A percentile compares a stretch with the other conserved stretches of the same genome.
phyloP scores from a whole-genome alignment of 345 rosid genomes.

The Euphorbia peplus region DNA sequence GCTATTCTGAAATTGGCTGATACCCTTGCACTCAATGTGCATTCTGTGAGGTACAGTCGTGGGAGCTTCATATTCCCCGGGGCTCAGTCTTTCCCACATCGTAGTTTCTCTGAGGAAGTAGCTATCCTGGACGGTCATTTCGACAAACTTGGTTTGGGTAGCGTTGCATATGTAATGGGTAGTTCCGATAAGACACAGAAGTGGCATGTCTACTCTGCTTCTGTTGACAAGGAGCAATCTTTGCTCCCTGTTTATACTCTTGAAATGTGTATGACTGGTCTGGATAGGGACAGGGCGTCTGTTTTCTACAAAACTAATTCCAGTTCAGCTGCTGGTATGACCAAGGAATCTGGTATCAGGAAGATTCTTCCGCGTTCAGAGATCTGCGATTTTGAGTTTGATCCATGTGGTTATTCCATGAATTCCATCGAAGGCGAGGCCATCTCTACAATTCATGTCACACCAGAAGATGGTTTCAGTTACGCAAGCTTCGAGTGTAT shows the following conservation, averaged over 20 bases:
- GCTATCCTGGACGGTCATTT: slow-evolving; percentile 59
- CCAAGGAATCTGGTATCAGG: slow-evolving; percentile 60
- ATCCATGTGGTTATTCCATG: slow-evolving; percentile 86
- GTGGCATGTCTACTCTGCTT: slow-evolving; percentile 84
- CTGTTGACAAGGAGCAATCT: slow-evolving; percentile 16
- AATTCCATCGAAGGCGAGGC: slow-evolving; percentile 69
- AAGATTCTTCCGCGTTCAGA: slow-evolving; percentile 61
- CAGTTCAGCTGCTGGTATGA: slow-evolving; percentile 50
- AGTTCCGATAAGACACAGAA: slow-evolving; percentile 41
- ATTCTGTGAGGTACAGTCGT: slow-evolving; percentile 60
- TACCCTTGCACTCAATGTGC: slow-evolving; percentile 46
- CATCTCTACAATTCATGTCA: slow-evolving; percentile 72
- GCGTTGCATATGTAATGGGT: slow-evolving; percentile 68
- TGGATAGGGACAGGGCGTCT: slow-evolving; percentile 54
- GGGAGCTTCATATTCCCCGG: slow-evolving; percentile 71
- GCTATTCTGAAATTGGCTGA: slow-evolving; percentile 53
- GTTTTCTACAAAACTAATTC: slow-evolving; percentile 58
- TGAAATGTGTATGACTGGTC: slow-evolving; percentile 89
- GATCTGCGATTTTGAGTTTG: slow-evolving; percentile 74
- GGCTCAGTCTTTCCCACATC: slow-evolving; percentile 66
- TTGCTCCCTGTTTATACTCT: slow-evolving; percentile 44
- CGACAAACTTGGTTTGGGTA: slow-evolving; percentile 47
- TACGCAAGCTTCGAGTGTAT: slow-evolving; percentile 81
- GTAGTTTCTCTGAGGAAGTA: slow-evolving; percentile 78
- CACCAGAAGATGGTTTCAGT: slow-evolving; percentile 77